Evolutionary conservation across 805 yeast species (phyloP).

Genomic region (Candida mattraensis): DNA sequence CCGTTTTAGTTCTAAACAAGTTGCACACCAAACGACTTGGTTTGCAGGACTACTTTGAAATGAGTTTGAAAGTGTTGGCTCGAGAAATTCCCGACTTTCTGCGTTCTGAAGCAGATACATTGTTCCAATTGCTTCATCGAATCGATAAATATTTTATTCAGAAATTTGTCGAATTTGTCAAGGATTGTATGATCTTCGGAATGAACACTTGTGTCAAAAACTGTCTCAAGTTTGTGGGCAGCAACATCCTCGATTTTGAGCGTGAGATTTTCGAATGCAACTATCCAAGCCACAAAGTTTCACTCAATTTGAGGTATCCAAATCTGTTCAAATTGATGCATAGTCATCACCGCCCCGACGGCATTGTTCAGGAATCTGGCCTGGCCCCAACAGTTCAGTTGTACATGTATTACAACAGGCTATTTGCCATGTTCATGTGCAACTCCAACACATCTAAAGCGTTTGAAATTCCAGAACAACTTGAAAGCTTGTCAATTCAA

Average conservation of each 20-base stretch:
- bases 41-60: constrained; percentile 16
- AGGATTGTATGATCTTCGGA: constrained; percentile 27
- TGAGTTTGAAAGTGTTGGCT: constrained; percentile 13
- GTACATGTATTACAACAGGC: constrained; percentile 19
- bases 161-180: constrained; percentile 24
- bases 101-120: constrained; percentile 14
- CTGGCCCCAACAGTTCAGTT: constrained; percentile 1
- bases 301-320: constrained; percentile 22
- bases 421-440: constrained; percentile 20
- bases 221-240: constrained; percentile 18
- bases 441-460: constrained; percentile 13
- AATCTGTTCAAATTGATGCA: constrained; percentile 18
- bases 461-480: constrained; percentile 22
- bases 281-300: constrained; percentile 13
- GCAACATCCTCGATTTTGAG: constrained; percentile 22
- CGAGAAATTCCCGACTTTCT: constrained; percentile 22
- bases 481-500: constrained; percentile 19
- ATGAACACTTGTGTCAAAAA: constrained; percentile 21
- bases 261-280: constrained; percentile 21
- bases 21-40: constrained; percentile 12
- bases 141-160: constrained; percentile 19
- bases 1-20: constrained; percentile 19
- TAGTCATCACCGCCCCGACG: constrained; percentile 8
- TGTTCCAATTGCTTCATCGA: constrained; percentile 7
- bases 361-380: neutral